A percentile compares a stretch with the other conserved stretches of the same genome.
Evolutionary conservation across 2,329 filamentous ascomycete species (phyloP).

Genomic region (Stachybotrys chartarum): DNA sequence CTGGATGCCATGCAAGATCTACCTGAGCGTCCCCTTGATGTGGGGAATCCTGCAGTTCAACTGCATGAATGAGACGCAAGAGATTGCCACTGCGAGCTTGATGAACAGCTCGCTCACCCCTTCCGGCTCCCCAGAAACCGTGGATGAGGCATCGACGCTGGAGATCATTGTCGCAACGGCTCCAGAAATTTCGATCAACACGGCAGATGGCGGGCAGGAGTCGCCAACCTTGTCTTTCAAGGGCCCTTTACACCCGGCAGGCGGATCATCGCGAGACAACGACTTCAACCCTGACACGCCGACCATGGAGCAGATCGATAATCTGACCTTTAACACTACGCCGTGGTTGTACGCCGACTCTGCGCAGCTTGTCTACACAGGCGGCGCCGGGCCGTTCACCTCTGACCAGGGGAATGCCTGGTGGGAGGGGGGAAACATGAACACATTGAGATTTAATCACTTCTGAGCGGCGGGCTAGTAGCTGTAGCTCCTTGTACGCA

Average conservation of each 20-base stretch:
- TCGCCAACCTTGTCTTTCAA: constrained; percentile 34
- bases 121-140: constrained; percentile 17
- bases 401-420: constrained; percentile 24
- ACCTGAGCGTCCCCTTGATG: constrained; percentile 45
- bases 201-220: constrained; percentile 41
- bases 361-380: constrained; percentile 29
- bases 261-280: constrained; percentile 13
- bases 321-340: constrained; percentile 31
- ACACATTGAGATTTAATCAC: constrained; percentile 30
- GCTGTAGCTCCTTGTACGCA: no score
- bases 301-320: constrained; percentile 24
- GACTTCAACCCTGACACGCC: constrained; percentile 17
- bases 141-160: constrained; percentile 29
- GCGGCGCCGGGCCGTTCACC: constrained; percentile 25
- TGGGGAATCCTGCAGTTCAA: constrained; percentile 45
- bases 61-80: constrained; percentile 27
- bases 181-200: constrained; percentile 43
- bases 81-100: constrained; percentile 28
- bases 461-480: constrained; percentile 15
- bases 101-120: constrained; percentile 34
- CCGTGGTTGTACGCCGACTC: constrained; percentile 36
- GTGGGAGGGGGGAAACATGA: constrained; percentile 33
- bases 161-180: constrained; percentile 45
- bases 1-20: constrained; percentile 45
- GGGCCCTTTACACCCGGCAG: constrained; percentile 12